phyloP scores from a whole-genome alignment of 306 rosid species.

The Cucurbita ficifolia region DNA sequence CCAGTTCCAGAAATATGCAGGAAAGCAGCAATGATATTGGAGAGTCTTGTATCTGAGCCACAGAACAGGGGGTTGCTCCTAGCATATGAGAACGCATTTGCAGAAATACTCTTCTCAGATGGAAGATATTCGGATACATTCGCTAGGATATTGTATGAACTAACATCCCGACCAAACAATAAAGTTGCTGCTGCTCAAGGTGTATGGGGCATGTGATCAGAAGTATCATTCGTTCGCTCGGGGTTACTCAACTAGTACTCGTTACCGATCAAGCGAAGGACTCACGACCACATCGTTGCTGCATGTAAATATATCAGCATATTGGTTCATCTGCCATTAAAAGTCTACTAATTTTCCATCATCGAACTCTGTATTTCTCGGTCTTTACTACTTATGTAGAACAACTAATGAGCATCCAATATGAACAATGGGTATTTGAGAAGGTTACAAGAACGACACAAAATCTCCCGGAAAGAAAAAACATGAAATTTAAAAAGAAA shows the following conservation, averaged over 20 bases:
- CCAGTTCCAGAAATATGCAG: slow-evolving; percentile 89
- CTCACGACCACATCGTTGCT: neutral
- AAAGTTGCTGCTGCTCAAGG: slow-evolving; percentile 77
- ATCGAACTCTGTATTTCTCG: neutral
- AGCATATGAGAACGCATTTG: slow-evolving; percentile 83
- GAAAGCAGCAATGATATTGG: slow-evolving; percentile 90
- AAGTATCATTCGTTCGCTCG: neutral
- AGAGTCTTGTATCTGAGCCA: slow-evolving; percentile 89
- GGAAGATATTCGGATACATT: slow-evolving; percentile 68
- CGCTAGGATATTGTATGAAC: slow-evolving; percentile 82
- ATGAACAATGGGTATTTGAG: neutral
- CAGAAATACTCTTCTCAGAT: slow-evolving; percentile 77
- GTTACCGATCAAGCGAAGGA: neutral
- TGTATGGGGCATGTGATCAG: slow-evolving; percentile 87
- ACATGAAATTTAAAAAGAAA: no score
- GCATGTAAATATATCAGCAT: neutral
- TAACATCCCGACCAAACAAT: slow-evolving; percentile 77
- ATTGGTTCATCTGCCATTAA: neutral
- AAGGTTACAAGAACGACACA: neutral
- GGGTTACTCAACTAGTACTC: neutral
- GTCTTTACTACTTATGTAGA: neutral
- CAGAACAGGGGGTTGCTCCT: slow-evolving; percentile 69
- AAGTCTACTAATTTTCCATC: neutral
- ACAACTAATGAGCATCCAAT: neutral
- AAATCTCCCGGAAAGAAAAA: neutral